Evolutionary conservation across 2,329 filamentous ascomycete genomes (phyloP).

Genomic region (Albifimbria verrucaria): DNA sequence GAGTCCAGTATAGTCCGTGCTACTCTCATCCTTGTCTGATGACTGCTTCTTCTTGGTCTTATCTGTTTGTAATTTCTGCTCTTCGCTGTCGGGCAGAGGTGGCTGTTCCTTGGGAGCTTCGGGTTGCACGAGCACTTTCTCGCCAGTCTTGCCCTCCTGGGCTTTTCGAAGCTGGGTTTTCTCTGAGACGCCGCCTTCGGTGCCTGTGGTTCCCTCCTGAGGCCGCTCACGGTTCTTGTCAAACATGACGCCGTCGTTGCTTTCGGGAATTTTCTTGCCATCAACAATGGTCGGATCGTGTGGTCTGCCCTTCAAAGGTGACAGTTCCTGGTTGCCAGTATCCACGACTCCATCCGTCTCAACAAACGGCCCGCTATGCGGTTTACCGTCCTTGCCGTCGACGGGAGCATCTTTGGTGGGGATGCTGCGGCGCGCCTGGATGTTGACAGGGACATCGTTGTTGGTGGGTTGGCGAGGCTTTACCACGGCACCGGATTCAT

Average conservation of each 20-base stretch:
- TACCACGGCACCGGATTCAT: slow-evolving; percentile 17
- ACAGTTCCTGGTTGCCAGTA: slow-evolving; percentile 34
- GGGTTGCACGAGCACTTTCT: slow-evolving; percentile 70
- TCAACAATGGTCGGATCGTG: slow-evolving; percentile 51
- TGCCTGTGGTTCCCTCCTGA: slow-evolving; percentile 83
- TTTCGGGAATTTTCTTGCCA: slow-evolving; percentile 59
- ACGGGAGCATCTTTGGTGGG: slow-evolving; percentile 77
- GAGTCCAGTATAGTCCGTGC: slow-evolving; percentile 32
- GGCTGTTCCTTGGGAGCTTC: slow-evolving; percentile 82
- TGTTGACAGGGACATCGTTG: slow-evolving; percentile 17
- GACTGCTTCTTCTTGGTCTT: slow-evolving; percentile 36
- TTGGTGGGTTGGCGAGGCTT: slow-evolving; percentile 23
- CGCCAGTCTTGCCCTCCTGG: slow-evolving; percentile 62
- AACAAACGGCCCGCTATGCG: slow-evolving; percentile 81
- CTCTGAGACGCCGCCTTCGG: slow-evolving; percentile 83
- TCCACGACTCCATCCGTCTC: slow-evolving; percentile 43
- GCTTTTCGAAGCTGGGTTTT: slow-evolving; percentile 75
- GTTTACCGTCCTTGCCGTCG: slow-evolving; percentile 90
- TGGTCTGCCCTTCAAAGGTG: slow-evolving; percentile 47
- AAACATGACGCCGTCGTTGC: slow-evolving; percentile 86
- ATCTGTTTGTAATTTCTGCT: slow-evolving; percentile 58
- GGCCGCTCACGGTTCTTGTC: slow-evolving; percentile 73
- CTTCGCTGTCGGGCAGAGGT: slow-evolving; percentile 76
- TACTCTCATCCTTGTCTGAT: slow-evolving; percentile 37
- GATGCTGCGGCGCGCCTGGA: slow-evolving; percentile 31